Conservation (phyloP, 441 rosid genomes). For the Syzygium malaccense region DNA sequence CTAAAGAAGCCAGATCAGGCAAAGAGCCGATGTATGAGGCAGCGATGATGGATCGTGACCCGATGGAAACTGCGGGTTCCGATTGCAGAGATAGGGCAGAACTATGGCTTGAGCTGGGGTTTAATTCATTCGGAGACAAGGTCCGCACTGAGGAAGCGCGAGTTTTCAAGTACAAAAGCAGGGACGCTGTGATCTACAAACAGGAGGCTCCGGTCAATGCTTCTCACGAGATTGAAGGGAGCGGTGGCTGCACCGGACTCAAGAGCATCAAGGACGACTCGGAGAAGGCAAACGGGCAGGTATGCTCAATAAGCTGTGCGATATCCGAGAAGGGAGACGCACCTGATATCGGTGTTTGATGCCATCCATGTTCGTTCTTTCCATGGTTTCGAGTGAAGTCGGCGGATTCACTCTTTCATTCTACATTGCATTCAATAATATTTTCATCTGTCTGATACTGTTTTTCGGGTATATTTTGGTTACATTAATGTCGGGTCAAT, state of each 20-base stretch:
- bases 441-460: neutral
- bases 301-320: constrained; percentile 46
- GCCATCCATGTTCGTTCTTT: neutral
- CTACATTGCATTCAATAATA: neutral
- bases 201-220: neutral
- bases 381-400: neutral
- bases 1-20: neutral
- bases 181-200: neutral
- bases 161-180: neutral
- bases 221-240: neutral
- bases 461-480: constrained; percentile 5
- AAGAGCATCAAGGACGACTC: neutral
- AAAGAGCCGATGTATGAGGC: neutral
- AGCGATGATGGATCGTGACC: neutral
- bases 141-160: neutral
- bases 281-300: constrained; percentile 20
- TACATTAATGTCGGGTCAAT: neutral
- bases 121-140: constrained; percentile 17
- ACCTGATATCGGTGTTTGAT: neutral
- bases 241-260: neutral
- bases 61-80: neutral
- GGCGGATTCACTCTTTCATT: no score
- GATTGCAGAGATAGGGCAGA: neutral
- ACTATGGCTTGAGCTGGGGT: constrained; percentile 32
- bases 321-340: constrained; percentile 43